A percentile compares a stretch with the other conserved stretches of the same genome.
These are phyloP conservation scores for Trichosanthes cucumerina DNA, from an alignment of 306 rosid species.

Conservation along the genomic window DNA sequence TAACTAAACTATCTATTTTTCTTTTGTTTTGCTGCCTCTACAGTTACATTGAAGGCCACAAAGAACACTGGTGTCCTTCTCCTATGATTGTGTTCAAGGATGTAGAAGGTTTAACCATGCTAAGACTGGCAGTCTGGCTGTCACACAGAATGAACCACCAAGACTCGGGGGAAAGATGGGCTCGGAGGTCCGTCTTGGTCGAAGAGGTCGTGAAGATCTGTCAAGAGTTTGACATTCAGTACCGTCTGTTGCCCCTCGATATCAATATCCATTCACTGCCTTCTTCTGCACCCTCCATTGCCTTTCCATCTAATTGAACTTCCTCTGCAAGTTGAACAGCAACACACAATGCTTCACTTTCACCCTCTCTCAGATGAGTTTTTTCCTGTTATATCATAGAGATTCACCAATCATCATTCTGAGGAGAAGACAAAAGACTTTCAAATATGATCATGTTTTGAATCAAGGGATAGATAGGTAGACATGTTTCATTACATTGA, in stretches of 20 bases:
- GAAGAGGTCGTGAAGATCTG: slow-evolving; percentile 73
- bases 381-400: neutral
- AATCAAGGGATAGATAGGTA: neutral
- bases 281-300: slow-evolving; percentile 26
- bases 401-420: neutral
- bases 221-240: slow-evolving; percentile 65
- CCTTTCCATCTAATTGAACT: slow-evolving; percentile 41
- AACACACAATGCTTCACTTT: neutral
- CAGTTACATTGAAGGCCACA: slow-evolving; percentile 74
- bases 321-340: slow-evolving; percentile 24
- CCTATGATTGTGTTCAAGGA: slow-evolving; percentile 58
- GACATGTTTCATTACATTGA: neutral
- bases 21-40: slow-evolving; percentile 12
- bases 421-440: neutral
- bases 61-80: slow-evolving; percentile 75
- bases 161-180: slow-evolving; percentile 67
- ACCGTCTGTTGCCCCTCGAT: slow-evolving; percentile 59
- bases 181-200: slow-evolving; percentile 46
- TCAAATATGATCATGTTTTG: neutral
- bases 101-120: slow-evolving; percentile 34
- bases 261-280: slow-evolving; percentile 53
- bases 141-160: slow-evolving; percentile 77
- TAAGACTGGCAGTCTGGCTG: slow-evolving; percentile 56
- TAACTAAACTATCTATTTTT: neutral
- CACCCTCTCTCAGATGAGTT: neutral